Evolutionary conservation across 2,329 filamentous ascomycete genomes (phyloP).

Genomic region (Zymoseptoria brevis): DNA sequence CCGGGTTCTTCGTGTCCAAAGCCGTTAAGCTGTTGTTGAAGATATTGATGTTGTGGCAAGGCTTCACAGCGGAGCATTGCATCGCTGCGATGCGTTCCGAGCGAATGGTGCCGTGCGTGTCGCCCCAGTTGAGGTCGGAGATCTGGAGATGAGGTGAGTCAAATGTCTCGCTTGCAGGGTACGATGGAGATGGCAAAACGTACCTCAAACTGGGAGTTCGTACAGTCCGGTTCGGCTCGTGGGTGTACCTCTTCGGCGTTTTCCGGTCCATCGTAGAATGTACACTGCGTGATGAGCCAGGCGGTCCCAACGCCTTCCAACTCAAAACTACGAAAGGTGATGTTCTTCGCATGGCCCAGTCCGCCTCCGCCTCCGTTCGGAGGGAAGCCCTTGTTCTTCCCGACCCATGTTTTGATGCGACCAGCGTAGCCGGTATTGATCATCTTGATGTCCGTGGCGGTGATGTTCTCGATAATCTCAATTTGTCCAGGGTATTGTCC

Average conservation of each 20-base stretch:
- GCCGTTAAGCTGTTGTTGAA: slow-evolving; percentile 5
- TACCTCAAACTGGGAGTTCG: neutral
- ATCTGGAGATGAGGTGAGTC: slow-evolving; percentile 30
- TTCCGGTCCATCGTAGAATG: slow-evolving; percentile 18
- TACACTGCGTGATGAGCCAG: slow-evolving; percentile 26
- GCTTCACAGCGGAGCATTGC: slow-evolving; percentile 23
- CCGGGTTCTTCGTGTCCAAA: neutral
- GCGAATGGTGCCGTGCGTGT: slow-evolving; percentile 25
- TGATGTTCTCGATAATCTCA: slow-evolving; percentile 46
- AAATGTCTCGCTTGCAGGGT: neutral
- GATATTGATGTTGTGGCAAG: slow-evolving; percentile 21
- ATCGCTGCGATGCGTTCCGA: slow-evolving; percentile 15
- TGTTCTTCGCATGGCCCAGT: slow-evolving; percentile 36
- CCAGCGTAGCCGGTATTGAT: slow-evolving; percentile 9
- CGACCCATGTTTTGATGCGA: slow-evolving; percentile 50
- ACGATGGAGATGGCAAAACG: neutral
- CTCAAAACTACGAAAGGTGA: slow-evolving; percentile 30
- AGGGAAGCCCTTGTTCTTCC: slow-evolving; percentile 39
- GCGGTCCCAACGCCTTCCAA: slow-evolving; percentile 16
- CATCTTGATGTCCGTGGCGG: slow-evolving; percentile 41
- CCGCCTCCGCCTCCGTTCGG: slow-evolving; percentile 54
- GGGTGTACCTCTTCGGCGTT: slow-evolving; percentile 30
- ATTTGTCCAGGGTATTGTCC: slow-evolving; percentile 45
- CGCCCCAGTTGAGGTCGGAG: slow-evolving; percentile 25
- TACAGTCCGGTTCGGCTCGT: slow-evolving; percentile 21